Evolutionary conservation across 2,329 filamentous ascomycete species (phyloP), one percentile per base, ranked within the genome.

Genomic region (Neonectria faginata): DNA sequence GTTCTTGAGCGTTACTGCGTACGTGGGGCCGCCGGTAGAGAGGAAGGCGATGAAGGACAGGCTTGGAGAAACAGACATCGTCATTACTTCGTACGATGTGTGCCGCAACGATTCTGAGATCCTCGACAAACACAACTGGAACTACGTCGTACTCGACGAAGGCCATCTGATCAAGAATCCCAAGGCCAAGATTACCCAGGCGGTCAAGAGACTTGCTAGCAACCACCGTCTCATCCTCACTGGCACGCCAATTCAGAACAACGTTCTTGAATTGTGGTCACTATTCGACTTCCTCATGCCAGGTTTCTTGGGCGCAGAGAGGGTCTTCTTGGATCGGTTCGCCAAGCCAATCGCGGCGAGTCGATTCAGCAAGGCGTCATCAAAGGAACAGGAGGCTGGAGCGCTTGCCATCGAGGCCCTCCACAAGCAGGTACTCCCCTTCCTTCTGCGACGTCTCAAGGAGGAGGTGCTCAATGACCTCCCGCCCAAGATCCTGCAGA

Each of bases 201-300:
- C 96, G 0, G 95, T 98, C 70, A 99, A 99, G 84, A 89, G 89
- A 63, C 85, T 99, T 36, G 81, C 88, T 7, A 97, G 94, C 77
- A 98, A 99, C 73, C 97, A 99, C 76, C 92, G 96, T 20, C 86
- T 99, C 53, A 99, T 99, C 70, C 87, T 99, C 5, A 99, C 96
- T 0, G 96, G 96, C 44, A 99, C 96, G 2, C 96, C 96, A 0
- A 98, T 98, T 69, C 95, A 98, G 78, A 98, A 98, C 79, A 98
- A 98, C 70, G 95, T 99, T 2, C 82, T 99, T 53, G 95, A 99
- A 77, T 84, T 99, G 4, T 99, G 95, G 95, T 98, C 95, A 0
- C 85, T 99, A 5, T 99, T 99, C 76, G 96, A 99, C 80, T 99
- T 99, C 82, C 84, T 99, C 65, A 99, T 99, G 96, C 96, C 97